Evolutionary conservation across 768 basidiomycete species (phyloP), one percentile per base, ranked within the genome.

Genomic region (Hericium rajendrae): DNA sequence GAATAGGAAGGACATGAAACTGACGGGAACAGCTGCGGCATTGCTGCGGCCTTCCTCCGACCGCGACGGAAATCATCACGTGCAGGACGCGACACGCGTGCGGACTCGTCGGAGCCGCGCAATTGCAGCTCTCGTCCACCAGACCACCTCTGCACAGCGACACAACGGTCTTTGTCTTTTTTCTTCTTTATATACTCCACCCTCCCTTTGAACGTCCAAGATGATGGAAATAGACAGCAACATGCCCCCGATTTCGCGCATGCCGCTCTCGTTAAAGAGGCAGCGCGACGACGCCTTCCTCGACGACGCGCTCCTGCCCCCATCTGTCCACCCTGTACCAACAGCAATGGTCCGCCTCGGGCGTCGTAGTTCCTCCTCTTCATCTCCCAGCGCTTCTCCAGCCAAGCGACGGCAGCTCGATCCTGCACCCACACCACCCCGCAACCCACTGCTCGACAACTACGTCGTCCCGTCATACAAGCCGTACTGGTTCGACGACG

Each of bases 401-500:
- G 16, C 41, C 20, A 43, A 43, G 41, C 41, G 41, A 18, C 41
- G 41, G 6, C 41, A 16, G 6, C 41, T 43, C 41, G 41, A 43
- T 43, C 41, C 41, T 2, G 41, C 41, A 43, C 41, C 41, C 6
- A 12, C 16, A 43, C 41, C 41, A 6, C 41, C 41, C 16, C 41
- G 41, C 16, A 43, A 43, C 13, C 13, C 41, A 15, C 13, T 43
- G 13, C 41, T 43, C 41, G 41, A 43, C 41, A 43, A 43, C 41
- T 28, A 51, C 18, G 49, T 57, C 37, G 32, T 43, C 37, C 56
- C 56, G 6, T 57, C 56, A 8, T 57, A 51, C 50, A 50, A 51
- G 39, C 56, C 56, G n/a, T 67, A 62, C 51, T 72, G 70, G 69
- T 73, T 70, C 59, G 40, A 59, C 20, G 71, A 73, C 55, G 73